Conservation (phyloP, 805 yeast species). For the Pichia nanzhaoensis region DNA sequence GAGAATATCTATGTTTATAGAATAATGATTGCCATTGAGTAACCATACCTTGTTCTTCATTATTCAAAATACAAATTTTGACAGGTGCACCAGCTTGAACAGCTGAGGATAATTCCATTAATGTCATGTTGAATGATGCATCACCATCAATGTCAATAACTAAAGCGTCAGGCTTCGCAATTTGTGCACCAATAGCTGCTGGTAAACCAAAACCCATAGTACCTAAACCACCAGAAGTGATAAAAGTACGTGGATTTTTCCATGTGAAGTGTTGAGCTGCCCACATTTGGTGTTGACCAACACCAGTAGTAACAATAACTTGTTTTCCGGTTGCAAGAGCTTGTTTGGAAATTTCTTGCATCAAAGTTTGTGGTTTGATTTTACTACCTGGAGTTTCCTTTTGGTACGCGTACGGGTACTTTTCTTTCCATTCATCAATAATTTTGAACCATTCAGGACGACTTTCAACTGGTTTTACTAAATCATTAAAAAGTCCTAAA, state of each 20-base stretch:
- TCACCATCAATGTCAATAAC: conserved; percentile 98
- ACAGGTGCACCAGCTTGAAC: conserved; percentile 91
- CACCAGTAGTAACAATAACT: conserved; percentile 93
- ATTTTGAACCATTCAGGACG: conserved; percentile 77
- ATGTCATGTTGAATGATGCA: conserved; percentile 98
- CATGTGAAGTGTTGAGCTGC: conserved; percentile 97
- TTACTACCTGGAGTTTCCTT: conserved; percentile 70
- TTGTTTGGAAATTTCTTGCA: conserved; percentile 69
- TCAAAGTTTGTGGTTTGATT: conserved; percentile 90
- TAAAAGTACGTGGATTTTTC: conserved; percentile 86
- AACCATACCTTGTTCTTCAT: conserved; percentile 99
- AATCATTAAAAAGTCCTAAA: conserved; percentile 65
- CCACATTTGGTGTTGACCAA: conserved; percentile 99
- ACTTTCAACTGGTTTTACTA: conserved; percentile 52
- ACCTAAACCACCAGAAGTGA: conserved; percentile 98
- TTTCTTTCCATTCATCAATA: conserved; percentile 74
- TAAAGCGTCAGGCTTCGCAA: conserved; percentile 88
- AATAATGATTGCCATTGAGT: conserved; percentile 98
- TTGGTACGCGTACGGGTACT: conserved; percentile 81
- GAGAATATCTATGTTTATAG: conserved; percentile 96
- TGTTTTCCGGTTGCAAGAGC: conserved; percentile 59
- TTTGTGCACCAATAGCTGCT: conserved; percentile 97
- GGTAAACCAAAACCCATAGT: conserved; percentile 99
- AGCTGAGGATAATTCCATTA: conserved; percentile 88
- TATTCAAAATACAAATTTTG: conserved; percentile 82